Evolutionary conservation across 345 rosid genomes (phyloP).

Genomic region (Syzygium aromaticum): DNA sequence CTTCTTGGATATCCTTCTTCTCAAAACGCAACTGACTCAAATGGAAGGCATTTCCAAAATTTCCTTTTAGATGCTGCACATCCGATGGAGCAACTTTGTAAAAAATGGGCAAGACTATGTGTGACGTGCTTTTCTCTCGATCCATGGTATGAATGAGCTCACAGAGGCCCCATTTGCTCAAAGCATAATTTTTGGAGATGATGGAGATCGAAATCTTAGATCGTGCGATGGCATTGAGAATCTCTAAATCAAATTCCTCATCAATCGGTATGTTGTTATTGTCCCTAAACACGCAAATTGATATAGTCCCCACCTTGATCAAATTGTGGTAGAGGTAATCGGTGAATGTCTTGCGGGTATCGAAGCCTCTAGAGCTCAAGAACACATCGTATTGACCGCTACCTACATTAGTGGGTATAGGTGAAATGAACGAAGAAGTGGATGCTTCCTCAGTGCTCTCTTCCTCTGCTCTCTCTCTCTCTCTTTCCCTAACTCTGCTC

Average conservation of each 20-base stretch:
- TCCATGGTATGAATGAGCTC: neutral
- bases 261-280: neutral
- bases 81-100: fast-evolving
- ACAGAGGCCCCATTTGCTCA: neutral
- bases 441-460: neutral
- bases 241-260: fast-evolving
- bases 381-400: neutral
- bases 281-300: fast-evolving
- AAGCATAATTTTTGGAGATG: fast-evolving
- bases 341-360: fast-evolving
- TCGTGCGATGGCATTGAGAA: fast-evolving
- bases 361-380: neutral
- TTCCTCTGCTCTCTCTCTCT: neutral
- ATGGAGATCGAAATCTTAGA: neutral
- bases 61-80: neutral
- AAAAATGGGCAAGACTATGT: neutral
- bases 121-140: fast-evolving
- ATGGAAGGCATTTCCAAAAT: fast-evolving
- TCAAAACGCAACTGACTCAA: fast-evolving
- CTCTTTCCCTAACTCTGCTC: neutral
- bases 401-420: fast-evolving
- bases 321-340: neutral
- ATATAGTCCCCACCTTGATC: fast-evolving
- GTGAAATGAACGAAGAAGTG: fast-evolving
- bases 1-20: neutral